Percentiles rank a stretch among this genome's conserved stretches.
phyloP scores from a whole-genome alignment of 1,284 basidiomycete species.

The Phellopilus nigrolimitatus region DNA sequence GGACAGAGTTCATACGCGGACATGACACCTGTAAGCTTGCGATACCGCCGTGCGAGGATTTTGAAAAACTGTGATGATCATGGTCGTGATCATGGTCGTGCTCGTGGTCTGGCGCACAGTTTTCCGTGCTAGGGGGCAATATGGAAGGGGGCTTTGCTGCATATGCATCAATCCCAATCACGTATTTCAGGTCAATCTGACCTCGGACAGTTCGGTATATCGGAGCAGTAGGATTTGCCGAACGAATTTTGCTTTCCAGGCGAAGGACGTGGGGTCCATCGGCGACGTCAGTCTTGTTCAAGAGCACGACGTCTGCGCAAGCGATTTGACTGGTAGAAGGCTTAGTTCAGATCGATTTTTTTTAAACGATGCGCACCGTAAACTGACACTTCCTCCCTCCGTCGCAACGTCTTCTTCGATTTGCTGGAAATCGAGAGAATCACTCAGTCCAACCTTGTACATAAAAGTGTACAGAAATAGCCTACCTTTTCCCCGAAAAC shows the following conservation, averaged over 20 bases:
- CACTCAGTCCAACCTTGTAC: slow-evolving; percentile 11
- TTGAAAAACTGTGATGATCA: slow-evolving; percentile 25
- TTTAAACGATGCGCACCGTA: slow-evolving; percentile 46
- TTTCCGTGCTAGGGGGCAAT: slow-evolving; percentile 4
- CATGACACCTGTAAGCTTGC: slow-evolving; percentile 67
- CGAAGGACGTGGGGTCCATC: slow-evolving; percentile 34
- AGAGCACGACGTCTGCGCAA: slow-evolving; percentile 80
- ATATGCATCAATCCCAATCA: slow-evolving; percentile 82
- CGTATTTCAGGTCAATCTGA: slow-evolving; percentile 61
- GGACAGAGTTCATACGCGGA: slow-evolving; percentile 46
- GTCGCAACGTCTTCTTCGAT: slow-evolving; percentile 68
- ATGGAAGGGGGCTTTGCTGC: slow-evolving; percentile 31
- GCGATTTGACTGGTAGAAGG: slow-evolving; percentile 75
- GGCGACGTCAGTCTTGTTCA: slow-evolving; percentile 85
- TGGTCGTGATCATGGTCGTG: slow-evolving; percentile 30
- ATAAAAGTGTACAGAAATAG: not conserved
- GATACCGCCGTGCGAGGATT: slow-evolving; percentile 66
- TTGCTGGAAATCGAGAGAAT: slow-evolving; percentile 51
- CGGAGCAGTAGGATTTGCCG: slow-evolving; percentile 73
- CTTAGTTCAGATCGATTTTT: slow-evolving; percentile 5
- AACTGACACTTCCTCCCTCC: slow-evolving; percentile 71
- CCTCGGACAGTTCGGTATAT: slow-evolving; percentile 67
- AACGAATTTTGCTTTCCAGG: slow-evolving; percentile 57
- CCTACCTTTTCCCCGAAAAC: slow-evolving; percentile 75
- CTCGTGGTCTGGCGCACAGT: slow-evolving; percentile 26